Base-by-base conservation (phyloP, 78 protist genomes). In the Dictyostelium brefeldianum region DNA sequence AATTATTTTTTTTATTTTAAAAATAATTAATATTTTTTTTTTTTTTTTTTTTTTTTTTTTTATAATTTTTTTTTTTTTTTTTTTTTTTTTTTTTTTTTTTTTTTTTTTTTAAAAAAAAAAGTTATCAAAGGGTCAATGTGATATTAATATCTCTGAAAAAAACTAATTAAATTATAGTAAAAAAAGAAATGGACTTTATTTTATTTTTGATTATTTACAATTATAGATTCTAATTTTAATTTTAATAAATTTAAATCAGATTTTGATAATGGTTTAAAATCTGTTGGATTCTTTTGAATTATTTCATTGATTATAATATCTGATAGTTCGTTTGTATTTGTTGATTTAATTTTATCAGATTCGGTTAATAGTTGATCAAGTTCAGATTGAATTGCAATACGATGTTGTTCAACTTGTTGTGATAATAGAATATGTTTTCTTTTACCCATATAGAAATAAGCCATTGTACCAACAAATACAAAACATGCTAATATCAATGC, bases 351-450 rank as follows among this genome's bases (percentile, higher is more conserved):
- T 65, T 65, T 65, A 25, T 22, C n/a, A 29, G 14, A 25, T 14
- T 65, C 73, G 12, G 0, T 65, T 27, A 18, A 25, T 14, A 65
- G 4, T 29, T 65, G 4, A 11, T 65, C 29, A 9, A 65, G 5
- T 65, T 65, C 73, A 29, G 25, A 14, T 12, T 18, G 12, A 15
- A 29, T 65, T 22, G 73, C 36, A 65, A 31, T 65, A 25, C 41
- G 22, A 14, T 65, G 73, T 14, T 65, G 27, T 25, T 65, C 73
- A 4, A 15, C 47, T 65, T 65, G 73, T 65, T 22, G 14, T 65
- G 73, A 65, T 29, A 65, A 29, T 65, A 65, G 27, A 29, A 29
- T 65, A 15, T 65, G 73, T 65, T 65, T 65, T 65, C 73, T 65
- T 31, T 65, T 65, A 25, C 46, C 47, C 17, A 65, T 27, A 65